phyloP scores from a whole-genome alignment of 1,284 basidiomycete species.

The Ustilago loliicola region DNA sequence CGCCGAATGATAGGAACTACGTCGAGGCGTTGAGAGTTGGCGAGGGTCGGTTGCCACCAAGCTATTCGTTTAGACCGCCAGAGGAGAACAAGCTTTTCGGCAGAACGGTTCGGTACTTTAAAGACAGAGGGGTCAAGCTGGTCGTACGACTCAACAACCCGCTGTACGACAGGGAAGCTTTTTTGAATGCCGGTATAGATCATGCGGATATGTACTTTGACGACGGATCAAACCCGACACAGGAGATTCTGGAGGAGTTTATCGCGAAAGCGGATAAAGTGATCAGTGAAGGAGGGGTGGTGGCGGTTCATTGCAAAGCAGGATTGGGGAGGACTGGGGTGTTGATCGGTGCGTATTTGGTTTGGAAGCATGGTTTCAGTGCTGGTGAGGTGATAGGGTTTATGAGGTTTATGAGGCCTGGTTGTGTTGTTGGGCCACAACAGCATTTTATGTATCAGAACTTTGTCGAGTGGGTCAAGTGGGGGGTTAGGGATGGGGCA shows the following conservation, averaged over 20 bases:
- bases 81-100: conserved; percentile 40
- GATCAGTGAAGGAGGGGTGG: conserved; percentile 82
- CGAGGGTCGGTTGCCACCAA: conserved; percentile 65
- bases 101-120: conserved; percentile 92
- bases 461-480: conserved; percentile 64
- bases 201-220: conserved; percentile 91
- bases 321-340: conserved; percentile 93
- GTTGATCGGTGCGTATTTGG: conserved; percentile 90
- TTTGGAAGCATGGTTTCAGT: conserved; percentile 99
- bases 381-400: conserved; percentile 96
- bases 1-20: conserved; percentile 74
- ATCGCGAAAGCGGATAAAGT: conserved; percentile 85
- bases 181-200: conserved; percentile 86
- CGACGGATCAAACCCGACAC: conserved; percentile 96
- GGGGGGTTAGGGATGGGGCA: conserved; percentile 59
- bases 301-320: conserved; percentile 90
- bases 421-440: conserved; percentile 87
- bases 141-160: conserved; percentile 95
- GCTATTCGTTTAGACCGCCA: conserved; percentile 22
- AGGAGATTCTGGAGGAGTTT: conserved; percentile 91
- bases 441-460: conserved; percentile 94
- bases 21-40: conserved; percentile 59
- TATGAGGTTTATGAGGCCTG: conserved; percentile 96
- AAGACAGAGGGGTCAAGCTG: conserved; percentile 86
- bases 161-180: conserved; percentile 88